These are phyloP conservation scores for Mortierella sp. DNA, from an alignment of 371 early-diverging fungal species.

Conservation along the genomic window DNA sequence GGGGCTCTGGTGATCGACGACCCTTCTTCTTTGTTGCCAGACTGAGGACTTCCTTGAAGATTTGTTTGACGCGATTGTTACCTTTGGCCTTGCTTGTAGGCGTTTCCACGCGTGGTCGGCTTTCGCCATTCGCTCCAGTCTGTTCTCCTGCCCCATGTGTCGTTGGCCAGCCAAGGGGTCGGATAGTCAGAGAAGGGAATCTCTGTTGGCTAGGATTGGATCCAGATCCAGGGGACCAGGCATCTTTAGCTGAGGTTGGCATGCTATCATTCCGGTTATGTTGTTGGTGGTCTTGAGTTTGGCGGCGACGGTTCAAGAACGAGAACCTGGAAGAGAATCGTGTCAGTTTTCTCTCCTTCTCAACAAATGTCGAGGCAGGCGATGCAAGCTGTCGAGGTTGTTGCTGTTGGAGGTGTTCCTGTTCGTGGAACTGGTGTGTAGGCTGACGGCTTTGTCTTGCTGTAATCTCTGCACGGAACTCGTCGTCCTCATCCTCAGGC, in stretches of 20 bases:
- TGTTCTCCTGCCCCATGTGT: conserved; percentile 2
- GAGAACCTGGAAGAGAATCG: conserved; percentile 47
- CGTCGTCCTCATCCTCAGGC: conserved; percentile 29
- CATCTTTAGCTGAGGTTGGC: conserved; percentile 11
- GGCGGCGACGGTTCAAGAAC: conserved; percentile 43
- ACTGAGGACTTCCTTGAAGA: conserved; percentile 38
- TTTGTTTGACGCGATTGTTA: conserved; percentile 26
- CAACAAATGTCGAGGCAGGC: conserved; percentile 23
- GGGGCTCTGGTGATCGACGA: conserved; percentile 19
- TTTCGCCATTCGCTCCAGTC: conserved; percentile 1
- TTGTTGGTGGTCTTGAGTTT: neutral
- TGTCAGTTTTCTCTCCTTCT: conserved; percentile 28
- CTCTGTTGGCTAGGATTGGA: neutral
- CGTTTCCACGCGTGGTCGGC: conserved; percentile 2
- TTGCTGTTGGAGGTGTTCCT: conserved; percentile 16
- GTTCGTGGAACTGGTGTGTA: conserved; percentile 10
- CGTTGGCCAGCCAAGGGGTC: conserved; percentile 8
- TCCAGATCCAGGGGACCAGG: conserved; percentile 2
- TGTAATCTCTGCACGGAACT: conserved; percentile 5
- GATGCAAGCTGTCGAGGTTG: conserved; percentile 28
- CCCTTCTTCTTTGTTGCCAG: conserved; percentile 22
- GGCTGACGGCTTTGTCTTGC: conserved; percentile 27
- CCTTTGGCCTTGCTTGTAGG: conserved; percentile 7
- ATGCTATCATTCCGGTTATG: conserved; percentile 15
- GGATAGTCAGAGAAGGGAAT: conserved; percentile 14